Evolutionary conservation across 169 alveolate species (phyloP), one percentile per base, ranked within the genome.

Genomic region (Eimeria nieschulzi): DNA sequence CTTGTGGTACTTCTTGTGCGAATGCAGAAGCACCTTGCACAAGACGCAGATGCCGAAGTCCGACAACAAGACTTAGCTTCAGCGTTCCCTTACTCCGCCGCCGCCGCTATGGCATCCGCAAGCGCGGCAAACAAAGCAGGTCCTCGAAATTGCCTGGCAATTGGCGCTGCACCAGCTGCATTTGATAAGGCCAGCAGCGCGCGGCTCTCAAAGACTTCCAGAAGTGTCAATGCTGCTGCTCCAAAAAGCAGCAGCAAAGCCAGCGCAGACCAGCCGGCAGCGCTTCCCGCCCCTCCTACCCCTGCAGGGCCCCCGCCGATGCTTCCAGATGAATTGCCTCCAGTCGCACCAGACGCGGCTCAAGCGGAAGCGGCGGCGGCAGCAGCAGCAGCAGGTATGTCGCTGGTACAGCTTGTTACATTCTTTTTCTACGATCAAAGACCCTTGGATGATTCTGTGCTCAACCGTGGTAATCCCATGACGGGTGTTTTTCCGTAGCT

Each of bases 231-330:
- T 61, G 90, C 51, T 59, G 90, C 90, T 82, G 66, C 25, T 73
- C 78, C 61, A 82, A 82, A 68, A 61, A 76, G 75, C 78, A 61
- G 64, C 90, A 63, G 76, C 78, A 63, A 17, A 5, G 17, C 75
- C 76, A 63, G 75, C 61, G 90, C 39, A 15, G 90, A 63, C 61
- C 39, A 73, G 78, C 68, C 79, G 51, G 90, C 90, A 82, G 79
- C 33, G 54, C 3, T 73, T 54, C 15, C 78, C 59, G 75, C 90
- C 90, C 90, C 90, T 61, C 90, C 90, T 82, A 82, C 90, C 66
- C 90, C 90, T 82, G 90, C 68, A 82, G 90, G 78, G 63, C 90
- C 90, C 75, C 90, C 90, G 26, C 90, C 90, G 90, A 82, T 76
- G 90, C 90, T 82, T 63, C 90, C 90, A 25, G 90, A 82, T 82